phyloP scores from a whole-genome alignment of 257 asterid genomes.

The Buddleja alternifolia region DNA sequence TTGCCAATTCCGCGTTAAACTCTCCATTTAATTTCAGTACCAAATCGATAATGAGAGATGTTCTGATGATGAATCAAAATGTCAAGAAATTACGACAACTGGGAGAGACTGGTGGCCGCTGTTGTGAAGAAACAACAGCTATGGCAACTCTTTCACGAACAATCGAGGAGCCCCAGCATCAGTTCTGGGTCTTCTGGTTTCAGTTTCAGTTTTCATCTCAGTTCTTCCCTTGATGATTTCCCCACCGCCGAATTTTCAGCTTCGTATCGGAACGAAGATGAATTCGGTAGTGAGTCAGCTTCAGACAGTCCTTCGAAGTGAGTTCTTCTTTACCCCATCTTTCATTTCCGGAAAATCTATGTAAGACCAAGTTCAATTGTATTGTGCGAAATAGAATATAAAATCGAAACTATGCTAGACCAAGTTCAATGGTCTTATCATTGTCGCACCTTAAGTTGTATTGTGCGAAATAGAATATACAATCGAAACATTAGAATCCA shows the following conservation, averaged over 20 bases:
- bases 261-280: slow-evolving; percentile 13
- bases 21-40: neutral
- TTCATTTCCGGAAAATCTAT: no score
- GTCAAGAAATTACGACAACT: slow-evolving; percentile 46
- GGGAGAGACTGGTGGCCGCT: slow-evolving; percentile 50
- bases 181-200: slow-evolving; percentile 49
- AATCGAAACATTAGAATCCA: no score
- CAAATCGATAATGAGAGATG: neutral
- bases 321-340: neutral
- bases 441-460: no score
- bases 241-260: slow-evolving; percentile 21
- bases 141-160: slow-evolving; percentile 38
- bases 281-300: slow-evolving; percentile 25
- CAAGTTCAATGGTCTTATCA: no score
- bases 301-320: slow-evolving; percentile 60
- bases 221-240: slow-evolving; percentile 34
- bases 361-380: no score
- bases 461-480: no score
- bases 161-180: slow-evolving; percentile 42
- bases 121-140: slow-evolving; percentile 41
- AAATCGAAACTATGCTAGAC: no score
- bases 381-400: no score
- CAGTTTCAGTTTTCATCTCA: slow-evolving; percentile 30
- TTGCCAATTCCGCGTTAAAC: slow-evolving; percentile 28
- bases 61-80: slow-evolving; percentile 6